phyloP scores from a whole-genome alignment of 2,329 filamentous ascomycete species.

The Cryphonectria naterciae region DNA sequence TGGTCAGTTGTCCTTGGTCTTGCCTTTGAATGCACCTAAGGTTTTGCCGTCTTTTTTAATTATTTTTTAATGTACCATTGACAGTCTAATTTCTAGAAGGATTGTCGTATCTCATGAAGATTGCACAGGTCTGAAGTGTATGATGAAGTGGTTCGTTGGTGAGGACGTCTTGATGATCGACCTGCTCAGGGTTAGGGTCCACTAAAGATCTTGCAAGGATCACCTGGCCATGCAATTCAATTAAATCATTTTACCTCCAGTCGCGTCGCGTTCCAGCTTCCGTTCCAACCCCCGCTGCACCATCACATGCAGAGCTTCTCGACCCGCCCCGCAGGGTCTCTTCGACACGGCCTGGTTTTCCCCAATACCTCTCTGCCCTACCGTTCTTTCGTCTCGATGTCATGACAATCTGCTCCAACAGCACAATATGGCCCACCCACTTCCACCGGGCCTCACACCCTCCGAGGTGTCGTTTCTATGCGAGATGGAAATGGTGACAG shows the following conservation, averaged over 20 bases:
- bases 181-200: not conserved
- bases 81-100: not conserved
- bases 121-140: not conserved
- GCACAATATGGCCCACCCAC: slow-evolving; percentile 53
- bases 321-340: not conserved
- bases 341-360: not conserved
- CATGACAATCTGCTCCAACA: slow-evolving; percentile 19
- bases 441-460: slow-evolving; percentile 68
- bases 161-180: not conserved
- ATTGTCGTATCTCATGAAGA: not conserved
- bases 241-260: not conserved
- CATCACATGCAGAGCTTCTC: not conserved
- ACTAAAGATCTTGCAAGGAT: not conserved
- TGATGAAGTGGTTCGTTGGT: not conserved
- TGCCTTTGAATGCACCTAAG: not conserved
- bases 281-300: not conserved
- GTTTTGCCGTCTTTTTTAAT: not conserved
- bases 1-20: not conserved
- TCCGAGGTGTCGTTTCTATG: slow-evolving; percentile 91
- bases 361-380: not conserved
- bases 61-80: not conserved
- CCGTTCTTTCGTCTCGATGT: slow-evolving; percentile 12
- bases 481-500: slow-evolving; percentile 95
- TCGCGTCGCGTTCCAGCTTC: slow-evolving; percentile 18
- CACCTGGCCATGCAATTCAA: not conserved